Conservation (phyloP, 352 stramenopile genomes). For the Phytophthora boehmeriae region DNA sequence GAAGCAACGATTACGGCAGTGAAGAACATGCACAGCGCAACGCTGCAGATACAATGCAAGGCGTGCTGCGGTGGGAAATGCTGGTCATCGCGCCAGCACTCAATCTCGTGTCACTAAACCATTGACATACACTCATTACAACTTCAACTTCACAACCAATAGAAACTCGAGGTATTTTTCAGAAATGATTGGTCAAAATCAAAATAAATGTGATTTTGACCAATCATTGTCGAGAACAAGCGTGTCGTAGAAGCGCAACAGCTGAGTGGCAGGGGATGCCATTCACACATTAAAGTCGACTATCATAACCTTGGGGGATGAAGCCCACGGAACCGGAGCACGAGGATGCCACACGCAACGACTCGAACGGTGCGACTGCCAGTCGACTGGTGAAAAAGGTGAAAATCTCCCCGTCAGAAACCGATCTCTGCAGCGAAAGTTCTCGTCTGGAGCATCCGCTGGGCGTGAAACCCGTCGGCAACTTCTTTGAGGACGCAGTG, state of each 20-base stretch:
- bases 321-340: constrained; percentile 20
- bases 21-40: constrained; percentile 35
- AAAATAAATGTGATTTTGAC: too few species aligned
- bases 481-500: constrained; percentile 70
- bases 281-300: constrained; percentile 20
- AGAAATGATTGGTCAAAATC: constrained; percentile 23
- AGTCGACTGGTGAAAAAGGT: constrained; percentile 38
- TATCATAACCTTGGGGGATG: not conserved
- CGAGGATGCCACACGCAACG: constrained; percentile 7
- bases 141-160: constrained; percentile 17
- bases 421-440: not conserved
- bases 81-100: constrained; percentile 31
- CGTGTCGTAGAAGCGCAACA: constrained; percentile 31
- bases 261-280: constrained; percentile 28
- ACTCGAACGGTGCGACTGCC: constrained; percentile 21
- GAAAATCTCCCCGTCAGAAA: constrained; percentile 18
- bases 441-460: constrained; percentile 66
- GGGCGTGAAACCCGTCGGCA: constrained; percentile 84
- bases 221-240: too few species aligned
- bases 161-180: not conserved
- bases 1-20: constrained; percentile 36
- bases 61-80: constrained; percentile 37
- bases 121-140: not conserved
- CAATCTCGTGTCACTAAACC: not conserved
- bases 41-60: constrained; percentile 40